A percentile compares a stretch with the other conserved stretches of the same genome.
These are phyloP conservation scores for Pseudoperonospora humuli DNA, from an alignment of 352 stramenopile genomes.

Conservation along the genomic window DNA sequence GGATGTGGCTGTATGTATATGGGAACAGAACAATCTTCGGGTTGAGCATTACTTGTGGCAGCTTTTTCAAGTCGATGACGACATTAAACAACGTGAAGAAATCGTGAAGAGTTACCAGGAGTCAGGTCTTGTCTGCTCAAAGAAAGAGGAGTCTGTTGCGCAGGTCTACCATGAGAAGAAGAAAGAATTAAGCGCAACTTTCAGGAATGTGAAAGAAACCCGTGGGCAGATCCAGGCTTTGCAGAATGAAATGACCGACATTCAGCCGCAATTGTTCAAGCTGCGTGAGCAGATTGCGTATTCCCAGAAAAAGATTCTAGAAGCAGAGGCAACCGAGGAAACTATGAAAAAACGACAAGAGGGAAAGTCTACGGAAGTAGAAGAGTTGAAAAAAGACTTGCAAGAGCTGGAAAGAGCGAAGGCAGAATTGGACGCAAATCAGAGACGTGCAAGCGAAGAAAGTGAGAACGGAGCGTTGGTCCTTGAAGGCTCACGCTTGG, in stretches of 20 bases:
- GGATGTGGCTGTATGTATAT: not conserved
- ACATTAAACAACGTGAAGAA: constrained; percentile 81
- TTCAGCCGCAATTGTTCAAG: constrained; percentile 64
- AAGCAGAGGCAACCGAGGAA: constrained; percentile 39
- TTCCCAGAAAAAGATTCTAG: constrained; percentile 52
- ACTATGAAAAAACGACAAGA: constrained; percentile 67
- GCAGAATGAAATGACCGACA: constrained; percentile 80
- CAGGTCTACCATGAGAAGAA: constrained; percentile 61
- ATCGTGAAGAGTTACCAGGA: constrained; percentile 48
- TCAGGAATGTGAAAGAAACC: constrained; percentile 56
- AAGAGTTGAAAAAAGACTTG: constrained; percentile 66
- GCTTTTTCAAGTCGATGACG: constrained; percentile 91
- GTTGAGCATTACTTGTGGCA: constrained; percentile 95
- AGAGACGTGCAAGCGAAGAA: constrained; percentile 26
- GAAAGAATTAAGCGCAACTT: constrained; percentile 44
- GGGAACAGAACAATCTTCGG: constrained; percentile 51
- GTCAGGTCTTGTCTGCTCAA: constrained; percentile 26
- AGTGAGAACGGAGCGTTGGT: constrained; percentile 43
- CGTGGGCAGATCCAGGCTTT: constrained; percentile 66
- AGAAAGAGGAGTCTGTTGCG: constrained; percentile 43
- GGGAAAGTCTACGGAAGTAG: constrained; percentile 82
- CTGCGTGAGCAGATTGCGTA: constrained; percentile 88
- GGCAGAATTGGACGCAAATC: constrained; percentile 40
- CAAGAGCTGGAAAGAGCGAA: constrained; percentile 55
- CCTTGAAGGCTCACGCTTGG: constrained; percentile 49